phyloP scores from a whole-genome alignment of 2,329 filamentous ascomycete genomes.

The Penicillium glabrum region DNA sequence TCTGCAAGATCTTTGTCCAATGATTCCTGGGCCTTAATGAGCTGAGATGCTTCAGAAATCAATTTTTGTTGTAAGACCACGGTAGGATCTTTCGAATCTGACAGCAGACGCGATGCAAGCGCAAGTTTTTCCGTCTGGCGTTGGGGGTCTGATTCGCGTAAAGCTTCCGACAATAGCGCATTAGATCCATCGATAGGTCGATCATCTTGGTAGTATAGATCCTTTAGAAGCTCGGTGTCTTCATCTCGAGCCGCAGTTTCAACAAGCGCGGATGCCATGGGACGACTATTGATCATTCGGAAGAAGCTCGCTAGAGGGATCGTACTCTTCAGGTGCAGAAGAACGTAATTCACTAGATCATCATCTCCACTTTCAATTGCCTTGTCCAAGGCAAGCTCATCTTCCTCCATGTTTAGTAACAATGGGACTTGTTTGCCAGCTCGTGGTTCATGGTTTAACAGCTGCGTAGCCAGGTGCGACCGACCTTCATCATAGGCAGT shows the following conservation, averaged over 20 bases:
- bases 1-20: constrained; percentile 79
- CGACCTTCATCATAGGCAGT: constrained; percentile 94
- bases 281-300: constrained; percentile 80
- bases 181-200: constrained; percentile 83
- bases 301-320: constrained; percentile 90
- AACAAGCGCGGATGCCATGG: constrained; percentile 83
- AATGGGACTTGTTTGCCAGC: constrained; percentile 95
- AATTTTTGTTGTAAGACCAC: constrained; percentile 66
- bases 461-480: constrained; percentile 79
- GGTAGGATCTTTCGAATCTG: constrained; percentile 76
- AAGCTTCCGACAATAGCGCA: constrained; percentile 80
- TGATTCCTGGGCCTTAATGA: constrained; percentile 82
- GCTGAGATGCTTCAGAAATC: constrained; percentile 74
- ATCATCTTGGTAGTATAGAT: constrained; percentile 97
- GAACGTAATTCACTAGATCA: constrained; percentile 85
- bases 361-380: constrained; percentile 94
- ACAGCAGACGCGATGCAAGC: constrained; percentile 77
- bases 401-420: constrained; percentile 91
- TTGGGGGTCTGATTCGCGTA: constrained; percentile 68
- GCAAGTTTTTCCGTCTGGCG: constrained; percentile 81
- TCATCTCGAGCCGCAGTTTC: constrained; percentile 80
- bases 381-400: constrained; percentile 92
- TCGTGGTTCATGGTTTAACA: constrained; percentile 90
- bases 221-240: constrained; percentile 81
- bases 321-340: constrained; percentile 85